Evolutionary conservation across 2,329 filamentous ascomycete species (phyloP).

Genomic region (Colletotrichum sp.): DNA sequence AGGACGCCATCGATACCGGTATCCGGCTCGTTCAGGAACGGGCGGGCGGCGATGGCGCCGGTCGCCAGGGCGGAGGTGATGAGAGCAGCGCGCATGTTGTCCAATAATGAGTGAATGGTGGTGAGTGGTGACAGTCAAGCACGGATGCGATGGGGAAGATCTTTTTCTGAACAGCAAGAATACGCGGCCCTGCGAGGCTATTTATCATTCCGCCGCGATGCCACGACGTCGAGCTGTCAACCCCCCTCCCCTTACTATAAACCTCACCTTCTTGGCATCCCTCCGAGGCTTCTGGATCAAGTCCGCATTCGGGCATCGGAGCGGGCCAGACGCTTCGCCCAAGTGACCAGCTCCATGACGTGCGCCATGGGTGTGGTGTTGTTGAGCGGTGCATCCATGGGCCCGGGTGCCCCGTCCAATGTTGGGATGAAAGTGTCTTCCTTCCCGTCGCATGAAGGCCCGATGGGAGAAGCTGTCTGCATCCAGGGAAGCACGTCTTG

Average conservation of each 20-base stretch:
- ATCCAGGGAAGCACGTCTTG: slow-evolving; percentile 4
- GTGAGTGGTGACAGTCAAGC: neutral
- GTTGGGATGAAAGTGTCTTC: neutral
- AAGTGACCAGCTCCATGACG: slow-evolving; percentile 5
- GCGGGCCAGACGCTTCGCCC: neutral
- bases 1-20: slow-evolving; percentile 48
- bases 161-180: neutral
- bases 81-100: slow-evolving; percentile 31
- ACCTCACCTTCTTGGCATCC: neutral
- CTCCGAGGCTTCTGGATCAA: neutral
- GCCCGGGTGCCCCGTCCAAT: neutral
- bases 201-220: neutral
- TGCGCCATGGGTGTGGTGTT: slow-evolving; percentile 12
- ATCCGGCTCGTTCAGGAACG: slow-evolving; percentile 50
- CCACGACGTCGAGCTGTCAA: neutral
- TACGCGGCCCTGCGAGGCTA: slow-evolving; percentile 1
- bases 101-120: slow-evolving; percentile 5
- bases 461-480: neutral
- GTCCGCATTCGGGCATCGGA: neutral
- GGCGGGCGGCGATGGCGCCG: slow-evolving; percentile 44
- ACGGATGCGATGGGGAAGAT: neutral
- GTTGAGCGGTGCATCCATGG: neutral
- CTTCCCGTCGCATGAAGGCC: neutral
- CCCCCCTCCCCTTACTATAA: neutral
- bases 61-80: slow-evolving; percentile 32